Evolutionary conservation across 2,329 filamentous ascomycete species (phyloP).

Genomic region (Nemania sp.): DNA sequence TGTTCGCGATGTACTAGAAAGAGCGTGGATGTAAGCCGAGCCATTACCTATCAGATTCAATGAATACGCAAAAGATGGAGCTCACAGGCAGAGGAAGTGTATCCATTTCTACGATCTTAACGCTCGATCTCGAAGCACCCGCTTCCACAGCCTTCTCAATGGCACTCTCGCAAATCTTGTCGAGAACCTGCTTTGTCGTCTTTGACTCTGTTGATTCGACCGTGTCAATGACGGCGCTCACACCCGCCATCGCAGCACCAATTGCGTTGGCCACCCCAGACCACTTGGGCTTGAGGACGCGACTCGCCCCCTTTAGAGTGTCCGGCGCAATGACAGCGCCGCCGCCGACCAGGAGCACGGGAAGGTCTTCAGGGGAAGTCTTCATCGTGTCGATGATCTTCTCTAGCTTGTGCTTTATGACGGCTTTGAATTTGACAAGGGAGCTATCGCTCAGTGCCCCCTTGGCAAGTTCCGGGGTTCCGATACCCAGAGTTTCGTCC

Average conservation of each 20-base stretch:
- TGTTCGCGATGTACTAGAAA: slow-evolving; percentile 53
- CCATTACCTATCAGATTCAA: too few species aligned
- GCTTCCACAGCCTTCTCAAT: slow-evolving; percentile 49
- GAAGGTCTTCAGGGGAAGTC: slow-evolving; percentile 60
- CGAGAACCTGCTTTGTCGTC: slow-evolving; percentile 43
- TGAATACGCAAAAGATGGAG: not conserved
- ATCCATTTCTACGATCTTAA: slow-evolving; percentile 56
- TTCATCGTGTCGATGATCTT: slow-evolving; percentile 62
- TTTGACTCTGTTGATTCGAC: slow-evolving; percentile 52
- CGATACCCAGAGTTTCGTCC: slow-evolving; percentile 44
- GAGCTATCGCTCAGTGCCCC: slow-evolving; percentile 31
- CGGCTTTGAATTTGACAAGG: slow-evolving; percentile 31
- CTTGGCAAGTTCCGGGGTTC: slow-evolving; percentile 41
- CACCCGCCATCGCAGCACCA: slow-evolving; percentile 63
- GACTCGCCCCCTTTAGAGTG: slow-evolving; percentile 57
- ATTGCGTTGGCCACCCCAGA: slow-evolving; percentile 67
- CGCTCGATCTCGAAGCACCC: slow-evolving; percentile 49
- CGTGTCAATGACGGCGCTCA: slow-evolving; percentile 57
- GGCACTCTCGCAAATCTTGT: slow-evolving; percentile 45
- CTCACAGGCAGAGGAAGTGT: slow-evolving; percentile 55
- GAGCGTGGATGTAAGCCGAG: not conserved
- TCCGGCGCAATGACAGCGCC: slow-evolving; percentile 62
- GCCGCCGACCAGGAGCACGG: slow-evolving; percentile 65
- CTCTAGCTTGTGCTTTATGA: slow-evolving; percentile 36
- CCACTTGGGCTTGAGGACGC: slow-evolving; percentile 59